These are phyloP conservation scores for Capsicum pubescens DNA, from an alignment of 257 asterid genomes.

Conservation along the genomic window DNA sequence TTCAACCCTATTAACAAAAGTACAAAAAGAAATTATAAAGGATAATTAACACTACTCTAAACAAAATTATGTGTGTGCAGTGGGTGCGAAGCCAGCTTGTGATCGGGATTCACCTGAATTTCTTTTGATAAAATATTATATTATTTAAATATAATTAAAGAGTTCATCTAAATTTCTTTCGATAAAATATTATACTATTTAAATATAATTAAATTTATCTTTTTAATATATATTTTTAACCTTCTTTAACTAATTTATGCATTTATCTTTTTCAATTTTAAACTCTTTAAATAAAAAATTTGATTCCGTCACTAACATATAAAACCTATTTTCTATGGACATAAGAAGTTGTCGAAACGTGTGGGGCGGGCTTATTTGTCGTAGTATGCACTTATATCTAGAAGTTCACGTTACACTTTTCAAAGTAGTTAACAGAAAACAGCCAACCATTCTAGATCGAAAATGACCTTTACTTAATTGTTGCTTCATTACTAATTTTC, in stretches of 20 bases:
- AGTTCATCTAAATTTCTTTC: not conserved
- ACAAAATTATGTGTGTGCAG: too few relatives aligned
- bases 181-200: not conserved
- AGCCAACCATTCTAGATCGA: conserved; percentile 24
- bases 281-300: too few relatives aligned
- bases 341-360: not conserved
- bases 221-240: too few relatives aligned
- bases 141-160: not conserved
- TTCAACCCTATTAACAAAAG: too few relatives aligned
- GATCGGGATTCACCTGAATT: too few relatives aligned
- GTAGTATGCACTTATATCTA: conserved; percentile 10
- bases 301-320: too few relatives aligned
- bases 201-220: not conserved
- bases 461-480: not conserved
- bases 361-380: not conserved
- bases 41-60: too few relatives aligned
- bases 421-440: conserved; percentile 8
- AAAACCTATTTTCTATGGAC: not conserved
- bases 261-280: too few relatives aligned
- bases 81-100: too few relatives aligned
- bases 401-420: conserved; percentile 26
- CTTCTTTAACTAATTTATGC: too few relatives aligned
- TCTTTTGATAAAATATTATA: not conserved
- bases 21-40: too few relatives aligned
- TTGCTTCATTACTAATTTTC: not conserved